Evolutionary conservation across 306 rosid species (phyloP), one percentile per base, ranked within the genome.

Genomic region (Corylus americana): DNA sequence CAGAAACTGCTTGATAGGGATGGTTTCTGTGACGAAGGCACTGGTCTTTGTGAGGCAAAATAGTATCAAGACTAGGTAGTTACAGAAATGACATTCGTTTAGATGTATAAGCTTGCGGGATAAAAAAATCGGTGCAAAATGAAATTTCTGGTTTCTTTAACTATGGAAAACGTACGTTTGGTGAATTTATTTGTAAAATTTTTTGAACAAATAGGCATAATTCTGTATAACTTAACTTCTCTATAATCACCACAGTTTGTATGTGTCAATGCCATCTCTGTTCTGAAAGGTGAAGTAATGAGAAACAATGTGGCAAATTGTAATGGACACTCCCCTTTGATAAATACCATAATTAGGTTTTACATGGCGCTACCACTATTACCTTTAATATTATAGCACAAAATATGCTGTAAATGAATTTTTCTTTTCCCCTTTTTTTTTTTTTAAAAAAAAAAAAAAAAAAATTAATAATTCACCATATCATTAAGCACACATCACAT

Each of bases 1-100:
- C 81, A 75, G 74, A 90, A 82, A 72, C 66, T 93, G 78, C 97
- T 90, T 8, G 82, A 91, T 69, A 86, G 87, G 3, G 95, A 93
- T 47, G 92, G 90, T 53, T 83, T 84, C 74, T 89, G 89, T 47
- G 90, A 89, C 55, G 87, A 87, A 37, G 85, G 44, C 72, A 79
- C 90, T 1, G 97, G 98, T 29, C 98, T 93, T 59, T 91, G 98
- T 59, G 97, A 91, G 35, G 74, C 90, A 20, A 91, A 90, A 72
- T 88, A 77, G 84, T 74, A 49, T 13, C 68, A 61, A 42, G 59
- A 63, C 13, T 20, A 31, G 47, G 63, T 76, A 12, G 27, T 42
- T 78, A 31, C 57, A 63, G 77, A 25, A 80, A 11, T 20, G 39
- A 17, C 11, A 29, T 53, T 73, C 67, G 69, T 35, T 79, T 67